Conservation (phyloP, 495 filamentous ascomycete species). For the Lasiosphaeris hirsuta region DNA sequence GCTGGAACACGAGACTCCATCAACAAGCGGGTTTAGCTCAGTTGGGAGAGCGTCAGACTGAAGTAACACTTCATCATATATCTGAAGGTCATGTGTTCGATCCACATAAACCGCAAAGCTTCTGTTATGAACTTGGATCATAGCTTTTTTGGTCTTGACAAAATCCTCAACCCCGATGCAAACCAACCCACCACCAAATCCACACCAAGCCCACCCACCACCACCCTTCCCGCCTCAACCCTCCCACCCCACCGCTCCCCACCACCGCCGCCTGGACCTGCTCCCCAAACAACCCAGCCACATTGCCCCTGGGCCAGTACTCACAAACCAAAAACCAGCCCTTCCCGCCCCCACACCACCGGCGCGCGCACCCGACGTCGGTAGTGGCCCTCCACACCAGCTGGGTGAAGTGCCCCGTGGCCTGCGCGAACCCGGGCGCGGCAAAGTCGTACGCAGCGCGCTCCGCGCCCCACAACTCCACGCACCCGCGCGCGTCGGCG, state of each 20-base stretch:
- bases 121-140: too few relatives aligned
- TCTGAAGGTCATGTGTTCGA: too few relatives aligned
- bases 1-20: too few relatives aligned
- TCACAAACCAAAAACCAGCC: constrained; percentile 81
- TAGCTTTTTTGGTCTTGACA: too few relatives aligned
- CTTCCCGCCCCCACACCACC: constrained; percentile 49
- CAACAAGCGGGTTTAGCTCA: too few relatives aligned
- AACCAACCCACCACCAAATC: neutral
- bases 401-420: constrained; percentile 84
- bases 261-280: constrained; percentile 44
- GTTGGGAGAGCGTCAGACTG: too few relatives aligned
- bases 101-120: too few relatives aligned
- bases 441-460: constrained; percentile 55
- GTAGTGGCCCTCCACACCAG: constrained; percentile 74
- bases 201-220: neutral
- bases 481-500: constrained; percentile 52
- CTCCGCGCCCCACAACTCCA: constrained; percentile 70
- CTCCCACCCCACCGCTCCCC: constrained; percentile 16
- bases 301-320: constrained; percentile 73
- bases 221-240: neutral
- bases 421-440: constrained; percentile 52
- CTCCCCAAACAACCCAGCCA: constrained; percentile 53
- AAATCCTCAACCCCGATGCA: too few relatives aligned
- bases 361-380: constrained; percentile 64
- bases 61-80: too few relatives aligned